These are phyloP conservation scores for Dactylonectria estremocensis DNA, from an alignment of 2,329 filamentous ascomycete species.

Conservation along the genomic window DNA sequence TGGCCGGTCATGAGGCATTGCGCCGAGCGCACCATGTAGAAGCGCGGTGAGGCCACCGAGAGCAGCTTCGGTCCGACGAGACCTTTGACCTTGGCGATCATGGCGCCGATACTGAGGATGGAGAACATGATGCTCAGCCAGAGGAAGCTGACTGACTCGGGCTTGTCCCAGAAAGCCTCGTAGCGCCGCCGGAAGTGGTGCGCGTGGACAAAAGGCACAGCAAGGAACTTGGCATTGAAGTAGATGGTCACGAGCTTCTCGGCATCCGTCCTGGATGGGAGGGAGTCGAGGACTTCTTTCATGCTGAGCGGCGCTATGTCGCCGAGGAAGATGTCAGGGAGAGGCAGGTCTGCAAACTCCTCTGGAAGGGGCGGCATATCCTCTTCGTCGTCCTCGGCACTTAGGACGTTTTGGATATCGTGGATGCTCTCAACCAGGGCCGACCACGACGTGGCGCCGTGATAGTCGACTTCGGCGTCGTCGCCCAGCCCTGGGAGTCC, in stretches of 20 bases:
- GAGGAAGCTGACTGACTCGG: slow-evolving; percentile 58
- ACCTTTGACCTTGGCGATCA: slow-evolving; percentile 53
- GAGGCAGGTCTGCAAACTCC: slow-evolving; percentile 30
- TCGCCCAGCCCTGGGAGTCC: slow-evolving; percentile 15
- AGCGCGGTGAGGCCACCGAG: slow-evolving; percentile 46
- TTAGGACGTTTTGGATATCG: slow-evolving; percentile 58
- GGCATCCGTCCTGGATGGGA: slow-evolving; percentile 56
- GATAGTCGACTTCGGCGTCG: slow-evolving; percentile 47
- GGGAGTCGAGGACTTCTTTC: slow-evolving; percentile 50
- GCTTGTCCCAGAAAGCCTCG: slow-evolving; percentile 62
- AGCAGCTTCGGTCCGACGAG: slow-evolving; percentile 36
- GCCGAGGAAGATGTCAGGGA: slow-evolving; percentile 54
- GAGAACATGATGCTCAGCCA: slow-evolving; percentile 68
- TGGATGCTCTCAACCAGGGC: slow-evolving; percentile 60
- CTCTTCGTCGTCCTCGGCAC: slow-evolving; percentile 40
- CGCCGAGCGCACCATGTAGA: slow-evolving; percentile 56
- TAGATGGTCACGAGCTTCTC: slow-evolving; percentile 57
- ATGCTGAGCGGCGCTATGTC: slow-evolving; percentile 47
- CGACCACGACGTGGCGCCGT: slow-evolving; percentile 59
- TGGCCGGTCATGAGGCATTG: slow-evolving; percentile 65
- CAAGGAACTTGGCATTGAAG: slow-evolving; percentile 58
- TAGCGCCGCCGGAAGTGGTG: slow-evolving; percentile 65
- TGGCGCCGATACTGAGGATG: slow-evolving; percentile 59
- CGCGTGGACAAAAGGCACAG: slow-evolving; percentile 57
- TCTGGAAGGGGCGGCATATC: slow-evolving; percentile 29